Conservation (phyloP, 805 yeast species). For the Kazachstania psychrophila region DNA sequence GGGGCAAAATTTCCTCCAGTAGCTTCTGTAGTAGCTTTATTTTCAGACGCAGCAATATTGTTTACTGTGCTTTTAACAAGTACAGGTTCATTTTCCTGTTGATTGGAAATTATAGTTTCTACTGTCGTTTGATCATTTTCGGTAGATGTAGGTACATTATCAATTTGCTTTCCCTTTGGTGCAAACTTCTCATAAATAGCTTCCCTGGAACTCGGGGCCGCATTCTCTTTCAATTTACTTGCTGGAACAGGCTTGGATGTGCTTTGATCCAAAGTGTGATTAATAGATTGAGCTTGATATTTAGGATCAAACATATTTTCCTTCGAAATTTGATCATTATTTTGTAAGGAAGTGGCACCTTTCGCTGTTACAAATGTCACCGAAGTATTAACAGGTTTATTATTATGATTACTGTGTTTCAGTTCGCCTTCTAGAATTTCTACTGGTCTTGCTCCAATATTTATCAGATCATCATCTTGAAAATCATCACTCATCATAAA, state of each 20-base stretch:
- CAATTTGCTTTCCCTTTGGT: constrained; percentile 25
- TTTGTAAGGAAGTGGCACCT: constrained; percentile 49
- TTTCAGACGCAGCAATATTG: not conserved
- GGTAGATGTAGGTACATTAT: not conserved
- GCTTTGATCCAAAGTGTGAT: constrained; percentile 56
- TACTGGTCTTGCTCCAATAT: constrained; percentile 19
- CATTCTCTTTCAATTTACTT: constrained; percentile 19
- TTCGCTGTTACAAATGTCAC: constrained; percentile 53
- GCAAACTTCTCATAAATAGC: constrained; percentile 25
- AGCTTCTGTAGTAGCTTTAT: not conserved
- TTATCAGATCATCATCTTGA: constrained; percentile 32
- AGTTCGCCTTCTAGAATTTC: constrained; percentile 3
- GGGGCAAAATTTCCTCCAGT: constrained; percentile 19
- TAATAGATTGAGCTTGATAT: constrained; percentile 46
- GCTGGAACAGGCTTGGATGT: constrained; percentile 51
- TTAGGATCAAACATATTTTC: constrained; percentile 46
- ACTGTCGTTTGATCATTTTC: too few relatives aligned
- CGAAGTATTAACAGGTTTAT: constrained; percentile 3
- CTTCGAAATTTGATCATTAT: constrained; percentile 32
- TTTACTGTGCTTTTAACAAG: too few relatives aligned
- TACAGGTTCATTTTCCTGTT: too few relatives aligned
- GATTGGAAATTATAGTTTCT: too few relatives aligned
- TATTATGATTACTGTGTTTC: not conserved
- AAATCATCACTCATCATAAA: constrained; percentile 44
- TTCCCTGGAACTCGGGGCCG: constrained; percentile 14